Evolutionary conservation across 1,284 basidiomycete genomes (phyloP), one percentile per base, ranked within the genome.

Genomic region (Microbotryomycetes sp.): DNA sequence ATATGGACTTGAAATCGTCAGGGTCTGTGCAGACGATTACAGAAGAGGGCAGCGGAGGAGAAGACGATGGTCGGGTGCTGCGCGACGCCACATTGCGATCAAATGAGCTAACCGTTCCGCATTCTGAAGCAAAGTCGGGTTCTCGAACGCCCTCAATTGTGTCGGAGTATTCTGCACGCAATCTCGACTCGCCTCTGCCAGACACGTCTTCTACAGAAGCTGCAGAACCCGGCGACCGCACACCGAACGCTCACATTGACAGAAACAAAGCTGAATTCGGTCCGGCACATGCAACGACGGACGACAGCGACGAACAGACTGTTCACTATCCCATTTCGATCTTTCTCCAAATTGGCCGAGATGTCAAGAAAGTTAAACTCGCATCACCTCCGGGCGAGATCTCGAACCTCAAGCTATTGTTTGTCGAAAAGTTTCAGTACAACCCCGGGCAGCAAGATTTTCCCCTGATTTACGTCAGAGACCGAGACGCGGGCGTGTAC

Each of bases 401-500:
- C 66, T 79, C 87, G 2, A 84, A 83, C 3, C 75, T 94, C 60
- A 81, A 89, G 48, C 82, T 96, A 71, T 77, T 97, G 26, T 98
- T 98, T 72, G 89, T 97, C 71, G 93, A 97, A 77, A 87, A 85
- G 70, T 98, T 98, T 72, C 86, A 89, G 41, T 97, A 96, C 75
- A 93, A 89, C 72, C 91, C 94, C 0, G 76, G 76, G 18, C 82
- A 87, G 76, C 91, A 91, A 60, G 89, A 96, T 71, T 97, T 97
- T 73, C 94, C 94, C 11, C 87, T 89, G 21, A 94, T 98, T 57
- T 97, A 97, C 73, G 86, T 97, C 60, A 86, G 91, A 9, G 94
- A 97, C 77, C 86, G 86, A 4, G 83, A 82, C 31, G 92, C 88
- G 61, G 91, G 91, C 7, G 88, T 97, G 55, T 87, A 91, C 73